Evolutionary conservation across 2,329 filamentous ascomycete genomes (phyloP), one percentile per base, ranked within the genome.

Genomic region (Pyricularia pennisetigena): DNA sequence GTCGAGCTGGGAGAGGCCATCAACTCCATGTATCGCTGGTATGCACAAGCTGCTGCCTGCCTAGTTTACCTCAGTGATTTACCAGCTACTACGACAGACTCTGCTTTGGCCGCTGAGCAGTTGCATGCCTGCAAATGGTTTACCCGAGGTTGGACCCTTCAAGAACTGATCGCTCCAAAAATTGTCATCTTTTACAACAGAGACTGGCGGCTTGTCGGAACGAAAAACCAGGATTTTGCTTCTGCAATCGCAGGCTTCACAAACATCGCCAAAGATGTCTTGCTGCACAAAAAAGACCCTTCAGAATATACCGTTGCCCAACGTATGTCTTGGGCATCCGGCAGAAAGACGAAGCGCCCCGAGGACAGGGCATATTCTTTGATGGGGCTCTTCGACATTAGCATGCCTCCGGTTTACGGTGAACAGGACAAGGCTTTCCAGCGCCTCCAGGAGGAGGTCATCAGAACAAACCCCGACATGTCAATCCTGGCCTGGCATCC

Each of bases 101-200:
- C 41, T 16, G 59, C 14, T 20, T 14, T 8, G 14, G 59, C 24
- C 8, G 59, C 59, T 9, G 23, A 26, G 12, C 14, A 62, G 4
- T 28, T 62, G 59, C 24, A 16, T 20, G 1, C 59, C 24, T 62
- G 59, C 24, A 62, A 28, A 62, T 79, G 78, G 76, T 78, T 78
- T 67, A 75, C 72, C 0, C 71, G 83, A 85, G 77, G 77, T n/a
- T 85, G 87, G 73, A 91, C 88, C 0, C 78, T 89, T 71, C 89
- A 90, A 74, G 87, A 92, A 76, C 87, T 90, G 0, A 81, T 92
- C 4, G 90, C 78, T 0, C 77, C 76, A 0, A 23, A 20, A 1
- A 59, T 69, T 0, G 24, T 79, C 0, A 26, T 69, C 3, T 79
- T 81, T 69, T 78, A 73, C 70, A 71, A 75, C 54, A 12, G 20